Conservation (phyloP, 225 moss, liverwort and hornwort species). For the Sphagnum contortum region DNA sequence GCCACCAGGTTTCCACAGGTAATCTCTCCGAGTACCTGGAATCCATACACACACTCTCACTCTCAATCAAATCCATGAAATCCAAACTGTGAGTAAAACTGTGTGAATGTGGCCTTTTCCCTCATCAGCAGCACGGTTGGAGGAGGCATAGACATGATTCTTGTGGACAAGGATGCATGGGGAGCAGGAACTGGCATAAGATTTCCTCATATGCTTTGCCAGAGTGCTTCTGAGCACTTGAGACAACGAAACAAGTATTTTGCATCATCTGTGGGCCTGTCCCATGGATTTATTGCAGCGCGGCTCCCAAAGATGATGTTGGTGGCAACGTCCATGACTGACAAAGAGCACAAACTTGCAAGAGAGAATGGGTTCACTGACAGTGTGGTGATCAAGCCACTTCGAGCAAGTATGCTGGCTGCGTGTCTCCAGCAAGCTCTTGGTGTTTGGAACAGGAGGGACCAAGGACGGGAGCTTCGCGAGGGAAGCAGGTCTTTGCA, state of each 20-base stretch:
- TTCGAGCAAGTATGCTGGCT: conserved; percentile 62
- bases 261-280: no score
- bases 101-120: conserved; percentile 1
- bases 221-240: conserved; percentile 23
- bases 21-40: not conserved
- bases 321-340: conserved; percentile 47
- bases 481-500: conserved; percentile 33
- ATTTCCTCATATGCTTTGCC: conserved; percentile 30
- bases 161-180: conserved; percentile 69
- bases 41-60: no score
- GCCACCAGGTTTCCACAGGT: conserved; percentile 16
- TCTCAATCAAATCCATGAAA: no score
- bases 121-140: conserved; percentile 23
- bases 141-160: conserved; percentile 42
- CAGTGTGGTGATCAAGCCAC: conserved; percentile 54
- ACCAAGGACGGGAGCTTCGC: conserved; percentile 30
- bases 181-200: conserved; percentile 53
- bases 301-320: conserved; percentile 36
- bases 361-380: conserved; percentile 47
- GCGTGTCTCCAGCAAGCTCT: conserved; percentile 54
- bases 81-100: not conserved
- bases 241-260: not conserved
- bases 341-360: conserved; percentile 37
- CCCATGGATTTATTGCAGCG: no score
- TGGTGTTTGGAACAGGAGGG: conserved; percentile 36